Base-by-base conservation (phyloP, 2,329 filamentous ascomycete genomes). In the Xylogone sp. region DNA sequence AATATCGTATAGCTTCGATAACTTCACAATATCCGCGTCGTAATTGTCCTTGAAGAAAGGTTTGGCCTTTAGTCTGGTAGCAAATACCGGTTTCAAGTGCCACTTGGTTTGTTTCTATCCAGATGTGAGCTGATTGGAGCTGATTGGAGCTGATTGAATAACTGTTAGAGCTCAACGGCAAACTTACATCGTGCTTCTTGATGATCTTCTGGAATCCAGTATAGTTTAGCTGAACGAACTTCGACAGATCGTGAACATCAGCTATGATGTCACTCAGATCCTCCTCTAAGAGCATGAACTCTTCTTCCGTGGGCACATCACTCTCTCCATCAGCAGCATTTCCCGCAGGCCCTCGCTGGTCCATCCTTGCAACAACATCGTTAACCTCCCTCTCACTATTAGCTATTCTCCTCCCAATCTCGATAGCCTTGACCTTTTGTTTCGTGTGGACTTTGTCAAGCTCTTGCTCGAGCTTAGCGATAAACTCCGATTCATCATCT, bases 191-290 rank as follows among this genome's bases (percentile, higher is more conserved):
- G 70, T 99, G 94, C 78, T 99, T 99, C 79, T 99, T 99, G 72
- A 99, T 96, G 58, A 99, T 99, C 78, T 99, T 99, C 76, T 97
- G 95, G 69, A 99, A 99, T 4, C 94, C 94, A 0, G 93, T 97
- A 68, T 99, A 99, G 73, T 99, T 99, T 67, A 99, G 75, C 74
- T 97, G 93, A 6, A 96, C 95, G 69, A 96, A 99, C 73, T 97
- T 97, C 69, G 94, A 92, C 54, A 99, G 79, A 65, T 99, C 94
- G 71, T 99, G 93, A 20, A 99, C 94, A 66, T 99, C 93, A 61
- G 94, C 94, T 68, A 99, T 99, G 65, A 99, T 92, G 69, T 99
- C 94, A 72, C 91, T 96, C 65, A 99, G 74, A 64, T 96, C 91
- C 68, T 96, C 89, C 74, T 99, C 94, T 27, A 97, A 80, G 62